Conservation (phyloP, 2,329 filamentous ascomycete genomes). For the Blumeriella jaapii region DNA sequence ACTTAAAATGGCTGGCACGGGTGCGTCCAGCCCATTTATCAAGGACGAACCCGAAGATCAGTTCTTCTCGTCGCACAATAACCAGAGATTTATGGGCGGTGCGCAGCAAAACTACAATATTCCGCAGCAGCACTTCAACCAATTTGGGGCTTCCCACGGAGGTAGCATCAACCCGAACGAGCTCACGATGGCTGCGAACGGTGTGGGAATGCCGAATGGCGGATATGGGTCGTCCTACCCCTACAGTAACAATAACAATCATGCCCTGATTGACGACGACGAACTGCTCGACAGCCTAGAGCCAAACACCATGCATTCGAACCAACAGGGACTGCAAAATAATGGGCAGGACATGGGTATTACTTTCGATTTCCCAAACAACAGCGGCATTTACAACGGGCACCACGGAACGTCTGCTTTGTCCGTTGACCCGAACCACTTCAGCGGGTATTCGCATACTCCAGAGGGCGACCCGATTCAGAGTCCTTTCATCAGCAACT, state of each 20-base stretch:
- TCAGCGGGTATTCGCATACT: conserved; percentile 79
- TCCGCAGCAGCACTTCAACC: conserved; percentile 31
- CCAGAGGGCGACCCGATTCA: conserved; percentile 87
- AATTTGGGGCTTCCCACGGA: conserved; percentile 29
- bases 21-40: conserved; percentile 44
- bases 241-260: conserved; percentile 47
- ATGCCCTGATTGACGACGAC: conserved; percentile 60
- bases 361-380: conserved; percentile 45
- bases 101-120: conserved; percentile 29
- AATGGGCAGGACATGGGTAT: conserved; percentile 46
- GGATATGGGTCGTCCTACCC: conserved; percentile 44
- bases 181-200: conserved; percentile 57
- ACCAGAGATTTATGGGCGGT: conserved; percentile 24
- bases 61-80: conserved; percentile 32
- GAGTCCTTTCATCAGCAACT: conserved; percentile 73
- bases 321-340: conserved; percentile 38
- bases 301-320: conserved; percentile 27
- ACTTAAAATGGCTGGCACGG: conserved; percentile 27
- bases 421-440: conserved; percentile 53
- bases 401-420: conserved; percentile 45
- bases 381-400: conserved; percentile 35
- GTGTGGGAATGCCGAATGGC: conserved; percentile 35
- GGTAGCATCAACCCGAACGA: conserved; percentile 74
- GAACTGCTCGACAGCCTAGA: conserved; percentile 69
- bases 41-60: conserved; percentile 57